Conservation (phyloP, 768 basidiomycete species). For the Pisolithus orientalis region DNA sequence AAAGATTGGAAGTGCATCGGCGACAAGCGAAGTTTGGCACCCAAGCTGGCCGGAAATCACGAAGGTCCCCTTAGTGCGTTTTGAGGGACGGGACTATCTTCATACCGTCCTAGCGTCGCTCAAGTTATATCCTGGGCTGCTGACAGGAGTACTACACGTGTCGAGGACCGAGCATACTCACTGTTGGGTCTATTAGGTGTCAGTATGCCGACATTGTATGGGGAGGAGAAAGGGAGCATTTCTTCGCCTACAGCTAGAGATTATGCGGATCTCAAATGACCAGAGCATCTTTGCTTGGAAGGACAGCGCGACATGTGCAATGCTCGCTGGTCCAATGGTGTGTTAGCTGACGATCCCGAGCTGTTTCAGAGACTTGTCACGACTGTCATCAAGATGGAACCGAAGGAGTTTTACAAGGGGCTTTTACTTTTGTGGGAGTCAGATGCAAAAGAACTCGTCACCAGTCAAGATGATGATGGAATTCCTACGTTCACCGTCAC, state of each 20-base stretch:
- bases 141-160: slow-evolving; percentile 8
- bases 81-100: slow-evolving; percentile 1
- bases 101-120: not conserved
- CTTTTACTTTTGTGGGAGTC: not conserved
- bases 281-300: slow-evolving; percentile 5
- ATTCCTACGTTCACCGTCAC: not conserved
- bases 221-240: slow-evolving; percentile 6
- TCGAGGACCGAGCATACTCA: slow-evolving; percentile 14
- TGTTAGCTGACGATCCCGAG: not conserved
- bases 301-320: not conserved
- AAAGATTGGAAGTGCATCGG: slow-evolving; percentile 5
- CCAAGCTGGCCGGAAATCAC: not conserved
- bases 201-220: slow-evolving; percentile 9
- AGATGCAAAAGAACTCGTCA: not conserved
- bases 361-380: not conserved
- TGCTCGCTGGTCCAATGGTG: not conserved
- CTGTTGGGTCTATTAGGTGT: slow-evolving; percentile 10
- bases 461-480: not conserved
- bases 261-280: slow-evolving; percentile 1
- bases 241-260: not conserved
- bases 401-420: not conserved
- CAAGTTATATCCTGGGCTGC: slow-evolving; percentile 15
- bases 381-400: not conserved
- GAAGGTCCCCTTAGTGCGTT: not conserved
- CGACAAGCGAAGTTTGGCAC: slow-evolving; percentile 2